These are phyloP conservation scores for Botrytis galanthina DNA, from an alignment of 2,329 filamentous ascomycete genomes.

Conservation along the genomic window DNA sequence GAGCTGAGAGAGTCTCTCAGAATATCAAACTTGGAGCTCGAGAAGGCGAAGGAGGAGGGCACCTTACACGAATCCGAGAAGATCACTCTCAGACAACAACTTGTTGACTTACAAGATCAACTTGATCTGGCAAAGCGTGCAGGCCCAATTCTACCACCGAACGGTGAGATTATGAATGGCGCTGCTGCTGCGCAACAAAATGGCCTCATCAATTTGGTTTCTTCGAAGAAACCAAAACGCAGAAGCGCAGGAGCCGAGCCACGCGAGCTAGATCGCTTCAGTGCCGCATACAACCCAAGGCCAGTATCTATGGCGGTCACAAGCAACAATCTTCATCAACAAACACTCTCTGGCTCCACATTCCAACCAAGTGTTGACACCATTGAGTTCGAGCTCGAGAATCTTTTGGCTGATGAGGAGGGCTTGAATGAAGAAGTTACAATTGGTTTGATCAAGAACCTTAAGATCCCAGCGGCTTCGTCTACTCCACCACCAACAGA, in stretches of 20 bases:
- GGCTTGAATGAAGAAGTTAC: constrained; percentile 96
- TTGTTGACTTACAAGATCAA: constrained; percentile 87
- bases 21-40: constrained; percentile 75
- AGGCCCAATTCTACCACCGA: constrained; percentile 60
- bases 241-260: constrained; percentile 86
- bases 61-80: constrained; percentile 82
- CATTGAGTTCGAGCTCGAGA: constrained; percentile 92
- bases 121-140: constrained; percentile 78
- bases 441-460: constrained; percentile 90
- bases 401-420: constrained; percentile 90
- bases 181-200: constrained; percentile 54
- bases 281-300: constrained; percentile 86
- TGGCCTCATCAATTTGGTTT: constrained; percentile 93
- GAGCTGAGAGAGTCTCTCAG: constrained; percentile 79
- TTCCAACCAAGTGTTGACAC: constrained; percentile 83
- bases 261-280: constrained; percentile 85
- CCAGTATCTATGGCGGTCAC: constrained; percentile 94
- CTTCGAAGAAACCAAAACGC: constrained; percentile 94
- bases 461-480: constrained; percentile 90
- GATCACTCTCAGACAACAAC: constrained; percentile 77
- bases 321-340: constrained; percentile 60
- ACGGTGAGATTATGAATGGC: constrained; percentile 68
- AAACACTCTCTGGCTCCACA: constrained; percentile 70
- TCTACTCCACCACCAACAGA: constrained; percentile 88
- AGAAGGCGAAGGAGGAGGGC: constrained; percentile 72